Percentiles rank a stretch among this genome's conserved stretches.
Evolutionary conservation across 2,329 filamentous ascomycete species (phyloP).

Genomic region (Fusarium azukiicola): DNA sequence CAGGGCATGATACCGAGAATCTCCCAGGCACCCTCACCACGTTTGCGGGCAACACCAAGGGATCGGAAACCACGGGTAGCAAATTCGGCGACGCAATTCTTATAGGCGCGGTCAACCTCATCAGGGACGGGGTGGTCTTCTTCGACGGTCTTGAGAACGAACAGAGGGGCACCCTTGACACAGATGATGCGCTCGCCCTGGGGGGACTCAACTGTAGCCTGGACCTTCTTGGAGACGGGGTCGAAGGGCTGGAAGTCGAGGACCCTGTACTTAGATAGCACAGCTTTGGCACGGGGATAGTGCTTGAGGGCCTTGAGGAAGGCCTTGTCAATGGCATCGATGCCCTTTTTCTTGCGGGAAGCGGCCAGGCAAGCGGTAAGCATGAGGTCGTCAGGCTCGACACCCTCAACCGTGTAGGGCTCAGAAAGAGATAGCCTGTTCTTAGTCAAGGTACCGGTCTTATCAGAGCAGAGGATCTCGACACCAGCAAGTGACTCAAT

Average conservation of each 20-base stretch:
- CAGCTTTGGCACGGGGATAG: slow-evolving; percentile 91
- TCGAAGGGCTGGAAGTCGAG: slow-evolving; percentile 94
- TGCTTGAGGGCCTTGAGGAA: slow-evolving; percentile 92
- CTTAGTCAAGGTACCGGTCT: slow-evolving; percentile 96
- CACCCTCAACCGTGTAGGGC: slow-evolving; percentile 90
- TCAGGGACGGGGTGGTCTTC: slow-evolving; percentile 90
- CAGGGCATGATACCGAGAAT: slow-evolving; percentile 98
- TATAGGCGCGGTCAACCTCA: slow-evolving; percentile 90
- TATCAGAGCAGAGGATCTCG: slow-evolving; percentile 96
- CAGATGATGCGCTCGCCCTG: slow-evolving; percentile 92
- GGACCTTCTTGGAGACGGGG: slow-evolving; percentile 96
- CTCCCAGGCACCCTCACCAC: slow-evolving; percentile 90
- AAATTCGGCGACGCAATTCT: slow-evolving; percentile 95
- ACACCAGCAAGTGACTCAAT: slow-evolving; percentile 96
- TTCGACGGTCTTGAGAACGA: slow-evolving; percentile 93
- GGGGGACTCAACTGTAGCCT: slow-evolving; percentile 90
- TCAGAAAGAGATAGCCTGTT: slow-evolving; percentile 95
- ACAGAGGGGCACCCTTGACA: slow-evolving; percentile 94
- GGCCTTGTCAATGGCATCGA: slow-evolving; percentile 96
- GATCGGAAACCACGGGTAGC: slow-evolving; percentile 96
- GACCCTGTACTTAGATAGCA: slow-evolving; percentile 91
- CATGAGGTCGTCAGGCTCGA: slow-evolving; percentile 94
- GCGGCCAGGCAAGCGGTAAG: slow-evolving; percentile 94
- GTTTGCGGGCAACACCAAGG: slow-evolving; percentile 95
- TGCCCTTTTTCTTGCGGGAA: slow-evolving; percentile 97